Base-by-base conservation (phyloP, 139 green algal species). In the Mychonastes homosphaera region DNA sequence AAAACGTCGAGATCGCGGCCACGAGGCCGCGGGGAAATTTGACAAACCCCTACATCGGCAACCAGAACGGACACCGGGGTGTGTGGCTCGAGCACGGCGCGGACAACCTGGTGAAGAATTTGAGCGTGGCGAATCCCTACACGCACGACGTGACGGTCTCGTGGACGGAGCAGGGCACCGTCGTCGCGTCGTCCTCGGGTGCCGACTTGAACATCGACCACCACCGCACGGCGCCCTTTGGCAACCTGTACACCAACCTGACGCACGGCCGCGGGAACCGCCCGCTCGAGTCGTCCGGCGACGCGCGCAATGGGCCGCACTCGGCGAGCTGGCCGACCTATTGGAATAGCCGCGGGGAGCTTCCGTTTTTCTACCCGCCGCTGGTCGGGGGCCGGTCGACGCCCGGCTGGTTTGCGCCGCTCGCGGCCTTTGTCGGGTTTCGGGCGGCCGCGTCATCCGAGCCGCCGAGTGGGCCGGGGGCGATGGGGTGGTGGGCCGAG, bases 171-270 rank as follows among this genome's bases (percentile, higher is more conserved):
- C 58, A 65, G 4, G 23, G 5, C 27, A 65, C 58, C 1, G 47
- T 26, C 32, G 39, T 65, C 13, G 47, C 53, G n/a, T 4, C 21
- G 24, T 51, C 9, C 30, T 16, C 3, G 15, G 12, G 21, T 39
- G 34, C 47, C 47, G 58, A 65, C 28, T 15, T 65, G 34, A 65
- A 65, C 47, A 58, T 65, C 38, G 58, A 65, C 15, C 58, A 65
- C 47, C 58, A 65, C 47, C n/a, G 58, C 7, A 47, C 58, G 32
- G 47, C 46, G 2, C 58, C 58, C 0, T 58, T 58, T n/a, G 19
- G 47, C 12, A n/a, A 50, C 15, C 33, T 65, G 47, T 65, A 47
- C 47, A 65, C 47, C 47, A 65, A 65, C 46, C 56, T 65, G 30
- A 27, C 56, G 35, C n/a, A 32, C 3, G 58, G 58, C 58, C 56